Conservation (phyloP, 257 asterid genomes). For the Penstemon newberryi region DNA sequence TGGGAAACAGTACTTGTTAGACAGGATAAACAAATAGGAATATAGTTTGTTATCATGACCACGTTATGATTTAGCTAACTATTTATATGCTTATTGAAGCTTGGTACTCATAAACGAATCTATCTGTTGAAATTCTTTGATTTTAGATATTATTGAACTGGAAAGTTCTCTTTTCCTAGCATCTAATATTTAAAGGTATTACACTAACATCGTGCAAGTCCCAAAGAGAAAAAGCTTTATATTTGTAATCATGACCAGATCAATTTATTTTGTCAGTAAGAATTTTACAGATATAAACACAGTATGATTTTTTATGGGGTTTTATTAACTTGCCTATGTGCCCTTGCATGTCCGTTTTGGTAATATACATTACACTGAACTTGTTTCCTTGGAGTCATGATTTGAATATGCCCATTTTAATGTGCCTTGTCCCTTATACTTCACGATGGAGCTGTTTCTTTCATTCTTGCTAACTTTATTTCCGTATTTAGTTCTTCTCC, state of each 20-base stretch:
- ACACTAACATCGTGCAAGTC: too few species aligned
- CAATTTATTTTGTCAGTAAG: too few species aligned
- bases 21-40: conserved; percentile 5
- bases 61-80: neutral
- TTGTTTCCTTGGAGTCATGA: neutral
- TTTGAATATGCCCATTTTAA: neutral
- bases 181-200: too few species aligned
- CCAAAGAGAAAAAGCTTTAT: too few species aligned
- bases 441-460: conserved; percentile 13
- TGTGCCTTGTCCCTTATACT: neutral
- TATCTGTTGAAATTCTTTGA: neutral
- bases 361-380: neutral
- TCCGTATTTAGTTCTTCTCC: neutral
- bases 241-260: too few species aligned
- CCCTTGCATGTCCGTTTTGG: neutral
- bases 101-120: neutral
- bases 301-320: too few species aligned
- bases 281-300: too few species aligned
- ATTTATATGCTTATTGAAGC: neutral
- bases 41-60: neutral
- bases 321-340: too few species aligned
- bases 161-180: too few species aligned
- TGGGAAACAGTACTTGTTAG: neutral
- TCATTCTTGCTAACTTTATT: neutral
- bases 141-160: neutral